phyloP scores from a whole-genome alignment of 768 basidiomycete species.

The Peribolospora kevripleyi region DNA sequence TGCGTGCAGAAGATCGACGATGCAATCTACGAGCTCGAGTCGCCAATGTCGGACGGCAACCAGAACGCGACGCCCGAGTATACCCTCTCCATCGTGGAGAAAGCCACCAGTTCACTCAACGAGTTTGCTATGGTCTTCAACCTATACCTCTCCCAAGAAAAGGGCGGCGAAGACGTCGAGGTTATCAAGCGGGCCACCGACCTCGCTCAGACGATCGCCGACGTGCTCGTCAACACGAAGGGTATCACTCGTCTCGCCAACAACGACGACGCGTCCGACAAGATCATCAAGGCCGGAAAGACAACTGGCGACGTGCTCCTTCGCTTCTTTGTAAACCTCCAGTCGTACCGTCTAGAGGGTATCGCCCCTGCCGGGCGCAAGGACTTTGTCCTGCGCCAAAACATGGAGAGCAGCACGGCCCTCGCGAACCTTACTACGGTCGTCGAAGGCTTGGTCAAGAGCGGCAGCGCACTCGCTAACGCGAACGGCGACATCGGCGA shows the following conservation, averaged over 20 bases:
- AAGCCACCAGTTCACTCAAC: conserved; percentile 74
- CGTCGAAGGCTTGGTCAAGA: conserved; percentile 56
- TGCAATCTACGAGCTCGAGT: conserved; percentile 89
- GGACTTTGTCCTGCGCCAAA: conserved; percentile 71
- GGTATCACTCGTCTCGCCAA: conserved; percentile 79
- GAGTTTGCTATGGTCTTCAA: conserved; percentile 91
- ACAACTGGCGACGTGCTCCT: conserved; percentile 64
- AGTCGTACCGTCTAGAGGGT: conserved; percentile 79
- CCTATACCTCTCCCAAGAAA: conserved; percentile 54
- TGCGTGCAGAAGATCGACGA: conserved; percentile 96
- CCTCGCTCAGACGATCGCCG: conserved; percentile 73
- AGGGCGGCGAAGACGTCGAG: conserved; percentile 82
- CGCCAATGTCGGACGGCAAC: conserved; percentile 80
- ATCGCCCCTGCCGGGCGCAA: conserved; percentile 43
- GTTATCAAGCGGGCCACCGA: conserved; percentile 96
- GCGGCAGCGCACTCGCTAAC: conserved; percentile 41
- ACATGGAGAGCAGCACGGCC: conserved; percentile 56
- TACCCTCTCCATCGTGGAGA: conserved; percentile 93
- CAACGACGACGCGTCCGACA: conserved; percentile 79
- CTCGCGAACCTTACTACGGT: conserved; percentile 64
- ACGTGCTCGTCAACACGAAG: conserved; percentile 80
- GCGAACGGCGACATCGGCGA: conserved; percentile 85
- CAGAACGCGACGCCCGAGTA: conserved; percentile 96
- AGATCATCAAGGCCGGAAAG: conserved; percentile 62
- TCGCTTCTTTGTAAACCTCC: conserved; percentile 80